These are phyloP conservation scores for Mollisia scopiformis DNA, from an alignment of 2,329 filamentous ascomycete genomes.

Conservation along the genomic window DNA sequence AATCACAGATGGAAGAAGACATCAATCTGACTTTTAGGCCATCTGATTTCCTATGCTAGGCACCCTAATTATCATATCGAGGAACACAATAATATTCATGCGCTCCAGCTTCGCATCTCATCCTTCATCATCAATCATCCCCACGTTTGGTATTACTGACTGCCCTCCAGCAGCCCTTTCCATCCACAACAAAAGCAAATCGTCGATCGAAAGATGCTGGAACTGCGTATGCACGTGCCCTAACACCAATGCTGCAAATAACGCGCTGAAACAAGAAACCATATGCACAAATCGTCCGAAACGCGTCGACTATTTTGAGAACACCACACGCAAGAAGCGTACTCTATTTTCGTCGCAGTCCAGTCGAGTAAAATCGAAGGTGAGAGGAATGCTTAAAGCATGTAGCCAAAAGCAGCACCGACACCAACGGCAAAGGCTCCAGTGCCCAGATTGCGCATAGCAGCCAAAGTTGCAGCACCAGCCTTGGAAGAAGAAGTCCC, in stretches of 20 bases:
- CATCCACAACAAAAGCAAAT: conserved; percentile 5
- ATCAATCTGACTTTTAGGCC: conserved; percentile 1
- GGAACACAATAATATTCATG: conserved; percentile 8
- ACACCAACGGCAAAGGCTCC: conserved; percentile 52
- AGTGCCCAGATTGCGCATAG: conserved; percentile 45
- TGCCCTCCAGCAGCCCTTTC: background rate
- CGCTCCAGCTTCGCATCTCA: conserved; percentile 2
- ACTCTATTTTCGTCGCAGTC: conserved; percentile 11
- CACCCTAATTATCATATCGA: conserved; percentile 7
- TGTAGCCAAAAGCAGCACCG: conserved; percentile 55
- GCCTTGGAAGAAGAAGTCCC: conserved; percentile 33
- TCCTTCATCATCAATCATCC: conserved; percentile 25
- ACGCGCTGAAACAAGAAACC: conserved; percentile 30
- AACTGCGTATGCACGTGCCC: conserved; percentile 11
- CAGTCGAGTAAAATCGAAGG: background rate
- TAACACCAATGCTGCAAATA: conserved; percentile 39
- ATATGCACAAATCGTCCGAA: conserved; percentile 29
- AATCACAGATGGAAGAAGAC: background rate
- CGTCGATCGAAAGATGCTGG: conserved; percentile 3
- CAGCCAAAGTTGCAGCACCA: conserved; percentile 47
- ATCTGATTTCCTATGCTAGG: conserved; percentile 21
- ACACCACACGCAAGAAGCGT: conserved; percentile 4
- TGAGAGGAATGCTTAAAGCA: conserved; percentile 47
- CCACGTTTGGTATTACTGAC: conserved; percentile 16
- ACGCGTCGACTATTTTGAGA: background rate